Base-by-base conservation (phyloP, 2,329 filamentous ascomycete species). In the Trichoderma sp. region DNA sequence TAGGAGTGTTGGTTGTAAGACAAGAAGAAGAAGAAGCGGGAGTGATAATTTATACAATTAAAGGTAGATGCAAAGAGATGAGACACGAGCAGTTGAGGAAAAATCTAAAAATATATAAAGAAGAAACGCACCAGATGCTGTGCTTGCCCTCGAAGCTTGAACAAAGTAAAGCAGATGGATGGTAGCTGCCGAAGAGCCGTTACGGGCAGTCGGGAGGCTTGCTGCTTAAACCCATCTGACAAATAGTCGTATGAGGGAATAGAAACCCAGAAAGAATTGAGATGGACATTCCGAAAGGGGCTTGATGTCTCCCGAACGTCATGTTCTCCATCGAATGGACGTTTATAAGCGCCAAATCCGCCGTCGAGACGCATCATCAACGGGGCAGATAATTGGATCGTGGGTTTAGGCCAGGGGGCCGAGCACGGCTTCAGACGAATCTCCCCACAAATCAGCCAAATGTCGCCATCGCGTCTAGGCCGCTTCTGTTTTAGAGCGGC, bases 381-480 rank as follows among this genome's bases (percentile, higher is more conserved):
- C 28, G 67, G 39, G 59, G 50, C 50, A 20, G 30, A 64, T 58
- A 32, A 69, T 28, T 69, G 67, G 67, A 53, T 70, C 68, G 30
- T 47, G 20, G 58, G 47, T 23, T 36, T 23, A 11, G 47, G 36
- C n/a, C 59, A 64, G 32, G 68, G 58, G 59, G 47, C 28, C 32
- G 17, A 55, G 32, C 43, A 55, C 47, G 30, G n/a, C 68, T 57
- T 39, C 43, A 64, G 43, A 36, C 43, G 23, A 17, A 65, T 66
- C 62, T 43, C 68, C 68, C 68, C 68, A 66, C 62, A 58, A 39
- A 65, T 50, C n/a, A 63, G 50, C 39, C 61, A 17, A 71, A 71
- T 71, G 68, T 71, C 68, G 68, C 68, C 30, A 71, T 71, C 68
- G 50, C 50, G 34, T 64, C 68, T 66, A 71, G 20, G 28, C 68